These are phyloP conservation scores for Ampelomyces quisqualis DNA, from an alignment of 2,329 filamentous ascomycete species.

Conservation along the genomic window DNA sequence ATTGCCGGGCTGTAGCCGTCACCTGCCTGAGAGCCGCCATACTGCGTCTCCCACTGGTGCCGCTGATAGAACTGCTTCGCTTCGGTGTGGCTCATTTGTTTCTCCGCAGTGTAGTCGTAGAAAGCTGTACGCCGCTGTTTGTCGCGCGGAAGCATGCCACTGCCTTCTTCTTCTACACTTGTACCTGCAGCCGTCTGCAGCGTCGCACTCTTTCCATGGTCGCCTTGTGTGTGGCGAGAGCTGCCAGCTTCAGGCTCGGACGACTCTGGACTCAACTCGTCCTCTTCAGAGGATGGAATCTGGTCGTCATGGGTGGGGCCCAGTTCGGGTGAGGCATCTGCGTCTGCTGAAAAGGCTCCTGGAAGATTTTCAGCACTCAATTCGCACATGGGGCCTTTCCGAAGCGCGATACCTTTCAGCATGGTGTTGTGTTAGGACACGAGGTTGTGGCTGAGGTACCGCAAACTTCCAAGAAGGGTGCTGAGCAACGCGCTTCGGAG, in stretches of 20 bases:
- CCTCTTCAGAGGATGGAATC: constrained; percentile 42
- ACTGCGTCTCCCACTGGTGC: constrained; percentile 66
- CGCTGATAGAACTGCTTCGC: constrained; percentile 95
- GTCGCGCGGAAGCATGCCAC: constrained; percentile 50
- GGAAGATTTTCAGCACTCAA: constrained; percentile 8
- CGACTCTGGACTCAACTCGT: constrained; percentile 33
- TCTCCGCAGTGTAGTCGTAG: constrained; percentile 91
- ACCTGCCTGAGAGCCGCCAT: constrained; percentile 44
- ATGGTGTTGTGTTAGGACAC: constrained; percentile 23
- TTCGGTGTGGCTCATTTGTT: constrained; percentile 90
- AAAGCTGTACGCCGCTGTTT: constrained; percentile 73
- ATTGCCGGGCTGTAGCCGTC: constrained; percentile 47
- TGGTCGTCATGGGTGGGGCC: constrained; percentile 36
- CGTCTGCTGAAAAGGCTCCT: constrained; percentile 36
- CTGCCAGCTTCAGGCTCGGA: constrained; percentile 30
- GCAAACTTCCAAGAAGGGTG: constrained; percentile 8
- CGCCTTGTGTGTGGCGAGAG: constrained; percentile 13
- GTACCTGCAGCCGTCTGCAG: constrained; percentile 23
- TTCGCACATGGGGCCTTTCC: background rate
- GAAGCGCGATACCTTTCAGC: constrained; percentile 28
- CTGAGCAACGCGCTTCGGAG: constrained; percentile 7
- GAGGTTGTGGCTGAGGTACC: constrained; percentile 13
- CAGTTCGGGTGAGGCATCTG: constrained; percentile 41
- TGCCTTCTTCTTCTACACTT: constrained; percentile 28
- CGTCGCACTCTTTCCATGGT: constrained; percentile 22